A percentile compares a stretch with the other conserved stretches of the same genome.
These are phyloP conservation scores for Acidiella bohemica DNA, from an alignment of 495 filamentous ascomycete species.

Conservation along the genomic window DNA sequence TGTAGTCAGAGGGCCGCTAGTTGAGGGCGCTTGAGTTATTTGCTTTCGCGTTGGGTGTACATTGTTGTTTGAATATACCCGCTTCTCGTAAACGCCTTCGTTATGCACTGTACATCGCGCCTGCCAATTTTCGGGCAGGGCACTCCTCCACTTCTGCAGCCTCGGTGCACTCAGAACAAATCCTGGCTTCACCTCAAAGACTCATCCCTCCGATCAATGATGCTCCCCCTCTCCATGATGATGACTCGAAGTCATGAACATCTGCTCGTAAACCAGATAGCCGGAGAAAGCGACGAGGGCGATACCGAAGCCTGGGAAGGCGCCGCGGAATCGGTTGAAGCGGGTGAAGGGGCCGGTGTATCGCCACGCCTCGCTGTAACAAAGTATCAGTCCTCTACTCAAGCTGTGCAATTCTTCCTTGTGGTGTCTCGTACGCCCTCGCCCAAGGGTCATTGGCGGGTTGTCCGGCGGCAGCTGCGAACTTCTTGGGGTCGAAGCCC, in stretches of 20 bases:
- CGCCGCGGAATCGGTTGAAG: constrained; percentile 70
- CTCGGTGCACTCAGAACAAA: too few species aligned
- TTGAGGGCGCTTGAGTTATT: too few species aligned
- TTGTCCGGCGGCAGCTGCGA: constrained; percentile 51
- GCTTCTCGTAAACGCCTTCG: too few species aligned
- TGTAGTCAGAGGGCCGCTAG: too few species aligned
- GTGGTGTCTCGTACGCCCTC: constrained; percentile 42
- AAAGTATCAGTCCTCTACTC: neutral
- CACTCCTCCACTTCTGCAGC: too few species aligned
- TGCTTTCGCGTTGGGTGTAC: too few species aligned
- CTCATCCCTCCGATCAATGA: too few species aligned
- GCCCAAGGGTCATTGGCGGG: constrained; percentile 80
- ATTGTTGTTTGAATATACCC: too few species aligned
- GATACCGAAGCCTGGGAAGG: constrained; percentile 82
- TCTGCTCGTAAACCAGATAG: constrained; percentile 77
- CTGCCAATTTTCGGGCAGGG: too few species aligned
- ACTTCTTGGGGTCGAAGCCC: constrained; percentile 66
- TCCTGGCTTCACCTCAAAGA: too few species aligned
- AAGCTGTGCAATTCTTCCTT: constrained; percentile 1
- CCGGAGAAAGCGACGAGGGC: constrained; percentile 78
- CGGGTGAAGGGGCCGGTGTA: constrained; percentile 82
- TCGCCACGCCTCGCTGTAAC: constrained; percentile 75
- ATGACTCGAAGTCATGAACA: constrained; percentile 72
- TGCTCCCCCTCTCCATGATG: constrained; percentile 31
- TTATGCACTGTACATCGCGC: too few species aligned